Percentiles rank a stretch among this genome's conserved stretches.
Conservation (phyloP, 2,329 filamentous ascomycete species). For the Penicillium griseofulvum region DNA sequence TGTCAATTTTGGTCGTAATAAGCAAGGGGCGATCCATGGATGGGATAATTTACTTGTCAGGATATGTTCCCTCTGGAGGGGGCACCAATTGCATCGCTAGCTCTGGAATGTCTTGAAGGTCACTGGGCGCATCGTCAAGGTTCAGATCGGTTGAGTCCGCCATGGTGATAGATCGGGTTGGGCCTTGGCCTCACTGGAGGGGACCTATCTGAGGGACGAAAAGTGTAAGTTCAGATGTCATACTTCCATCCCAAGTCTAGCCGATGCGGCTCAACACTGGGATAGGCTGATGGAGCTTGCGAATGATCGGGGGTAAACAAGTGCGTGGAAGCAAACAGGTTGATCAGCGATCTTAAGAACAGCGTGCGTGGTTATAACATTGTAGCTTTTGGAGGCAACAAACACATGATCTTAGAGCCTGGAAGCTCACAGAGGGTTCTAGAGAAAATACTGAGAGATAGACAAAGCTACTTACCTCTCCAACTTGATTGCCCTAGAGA, state of each 20-base stretch:
- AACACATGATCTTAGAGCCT: conserved; percentile 4
- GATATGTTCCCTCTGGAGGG: conserved; percentile 45
- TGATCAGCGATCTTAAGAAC: conserved; percentile 20
- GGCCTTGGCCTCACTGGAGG: conserved; percentile 16
- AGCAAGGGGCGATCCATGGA: background rate
- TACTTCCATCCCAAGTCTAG: conserved; percentile 17
- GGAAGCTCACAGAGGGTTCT: background rate
- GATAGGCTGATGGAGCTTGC: conserved; percentile 8
- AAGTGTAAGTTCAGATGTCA: conserved; percentile 19
- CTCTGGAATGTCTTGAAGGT: conserved; percentile 47
- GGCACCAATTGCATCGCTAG: conserved; percentile 43
- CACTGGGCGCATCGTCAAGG: conserved; percentile 43
- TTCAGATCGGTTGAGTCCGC: conserved; percentile 44
- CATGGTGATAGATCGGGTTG: conserved; percentile 31
- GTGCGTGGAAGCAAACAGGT: conserved; percentile 43
- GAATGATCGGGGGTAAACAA: conserved; percentile 22
- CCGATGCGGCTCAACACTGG: conserved; percentile 6
- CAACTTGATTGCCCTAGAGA: conserved; percentile 2
- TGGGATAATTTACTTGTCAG: conserved; percentile 38
- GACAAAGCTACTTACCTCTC: conserved; percentile 5
- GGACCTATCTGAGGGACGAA: background rate
- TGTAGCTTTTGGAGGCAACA: conserved; percentile 10
- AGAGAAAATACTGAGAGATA: background rate
- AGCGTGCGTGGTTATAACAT: conserved; percentile 41
- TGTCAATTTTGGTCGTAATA: conserved; percentile 5